These are phyloP conservation scores for Hericium alpestre DNA, from an alignment of 768 basidiomycete genomes.

Conservation along the genomic window DNA sequence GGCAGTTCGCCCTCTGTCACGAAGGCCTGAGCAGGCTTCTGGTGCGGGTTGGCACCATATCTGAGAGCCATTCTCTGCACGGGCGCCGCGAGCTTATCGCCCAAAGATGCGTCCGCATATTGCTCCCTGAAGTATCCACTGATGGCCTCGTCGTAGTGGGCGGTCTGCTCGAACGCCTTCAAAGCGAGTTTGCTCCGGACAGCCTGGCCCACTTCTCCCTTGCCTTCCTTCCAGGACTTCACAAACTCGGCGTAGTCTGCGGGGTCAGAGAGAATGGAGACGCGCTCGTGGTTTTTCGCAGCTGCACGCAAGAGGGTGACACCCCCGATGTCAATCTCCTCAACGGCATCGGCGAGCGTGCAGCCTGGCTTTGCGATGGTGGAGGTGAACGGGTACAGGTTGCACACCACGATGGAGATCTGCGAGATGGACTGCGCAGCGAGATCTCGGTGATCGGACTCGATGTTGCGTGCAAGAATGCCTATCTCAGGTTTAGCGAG, in stretches of 20 bases:
- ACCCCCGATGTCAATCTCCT: constrained; percentile 98
- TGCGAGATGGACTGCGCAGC: constrained; percentile 75
- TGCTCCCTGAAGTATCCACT: constrained; percentile 93
- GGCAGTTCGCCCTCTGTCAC: constrained; percentile 83
- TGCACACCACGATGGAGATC: constrained; percentile 97
- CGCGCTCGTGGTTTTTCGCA: constrained; percentile 94
- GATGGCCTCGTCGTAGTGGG: constrained; percentile 90
- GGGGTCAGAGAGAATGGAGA: constrained; percentile 82
- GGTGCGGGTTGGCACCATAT: constrained; percentile 97
- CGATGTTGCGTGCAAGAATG: constrained; percentile 86
- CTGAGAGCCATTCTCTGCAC: constrained; percentile 81
- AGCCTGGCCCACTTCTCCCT: constrained; percentile 63
- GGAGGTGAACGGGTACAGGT: constrained; percentile 92
- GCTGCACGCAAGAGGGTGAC: constrained; percentile 96
- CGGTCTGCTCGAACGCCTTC: constrained; percentile 96
- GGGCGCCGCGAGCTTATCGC: constrained; percentile 51
- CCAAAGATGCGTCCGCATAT: constrained; percentile 76
- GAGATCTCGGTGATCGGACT: constrained; percentile 84
- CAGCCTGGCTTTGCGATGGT: constrained; percentile 85
- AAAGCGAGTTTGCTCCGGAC: constrained; percentile 75
- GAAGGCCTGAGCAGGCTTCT: constrained; percentile 95
- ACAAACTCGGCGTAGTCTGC: constrained; percentile 80
- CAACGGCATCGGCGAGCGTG: constrained; percentile 85
- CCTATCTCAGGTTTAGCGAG: constrained; percentile 33
- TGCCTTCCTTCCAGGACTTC: constrained; percentile 58